Evolutionary conservation across 345 rosid species (phyloP), one percentile per base, ranked within the genome.

Genomic region (Gossypium turneri): DNA sequence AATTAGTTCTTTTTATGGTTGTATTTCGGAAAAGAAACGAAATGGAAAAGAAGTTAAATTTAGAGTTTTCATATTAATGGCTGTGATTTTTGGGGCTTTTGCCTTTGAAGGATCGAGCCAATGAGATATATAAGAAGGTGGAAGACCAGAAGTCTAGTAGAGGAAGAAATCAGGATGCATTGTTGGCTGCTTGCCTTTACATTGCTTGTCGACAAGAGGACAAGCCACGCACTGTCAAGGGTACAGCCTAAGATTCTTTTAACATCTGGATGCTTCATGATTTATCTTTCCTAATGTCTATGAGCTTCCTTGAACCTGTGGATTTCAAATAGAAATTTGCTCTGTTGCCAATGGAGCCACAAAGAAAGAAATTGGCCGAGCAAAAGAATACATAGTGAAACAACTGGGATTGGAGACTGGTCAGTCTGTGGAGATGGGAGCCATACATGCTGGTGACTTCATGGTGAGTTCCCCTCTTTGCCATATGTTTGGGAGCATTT

Each of bases 331-430:
- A 95, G 99, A 95, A 93, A 95, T 95, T 64, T 95, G 99, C 89
- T 89, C 98, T 77, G 95, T 95, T 7, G 98, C 99, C 80, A 95
- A 95, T 84, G 99, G 99, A 82, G 98, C 98, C 70, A 85, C 97
- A 43, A 95, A 95, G 96, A 95, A 95, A 88, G 99, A 93, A 86
- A 93, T 95, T 85, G 99, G 99, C 67, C 88, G 99, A 78, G 99
- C 99, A 78, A 95, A 95, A 88, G 99, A 95, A 82, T 93, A 93
- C 87, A 93, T 95, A 27, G 97, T 95, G 82, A 95, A 95, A 86
- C 97, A 94, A 58, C 78, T 95, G 84, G 98, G 97, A 59, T 81
- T 93, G 84, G 99, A 93, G 87, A 83, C 93, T 38, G 99, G 98
- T 62, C 94, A 90, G 83, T 91, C 98, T 1, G 94, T 95, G 74